Evolutionary conservation across 2,329 filamentous ascomycete species (phyloP).

Genomic region (Sphaerulina musiva): DNA sequence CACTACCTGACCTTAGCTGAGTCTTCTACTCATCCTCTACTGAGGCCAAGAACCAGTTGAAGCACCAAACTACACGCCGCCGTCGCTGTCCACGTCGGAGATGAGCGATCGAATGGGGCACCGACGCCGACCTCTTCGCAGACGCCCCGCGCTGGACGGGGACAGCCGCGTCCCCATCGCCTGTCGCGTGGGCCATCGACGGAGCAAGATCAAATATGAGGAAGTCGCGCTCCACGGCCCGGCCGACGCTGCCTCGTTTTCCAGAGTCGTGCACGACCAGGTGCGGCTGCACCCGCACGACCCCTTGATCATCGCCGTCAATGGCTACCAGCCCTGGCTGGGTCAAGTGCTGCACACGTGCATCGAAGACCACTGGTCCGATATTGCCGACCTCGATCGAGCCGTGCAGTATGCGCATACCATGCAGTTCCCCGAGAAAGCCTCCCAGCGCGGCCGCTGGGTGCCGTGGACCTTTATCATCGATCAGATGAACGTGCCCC

Average conservation of each 20-base stretch:
- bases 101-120: constrained; percentile 10
- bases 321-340: constrained; percentile 34
- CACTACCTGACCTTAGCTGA: no score
- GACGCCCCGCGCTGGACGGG: constrained; percentile 24
- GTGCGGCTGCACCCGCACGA: constrained; percentile 29
- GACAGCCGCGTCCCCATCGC: constrained; percentile 21
- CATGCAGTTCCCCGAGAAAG: constrained; percentile 34
- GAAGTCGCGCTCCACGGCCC: constrained; percentile 26
- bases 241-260: constrained; percentile 29
- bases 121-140: constrained; percentile 16
- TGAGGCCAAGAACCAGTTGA: background rate
- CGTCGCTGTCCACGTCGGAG: no score
- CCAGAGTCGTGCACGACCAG: constrained; percentile 30
- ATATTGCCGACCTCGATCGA: constrained; percentile 32
- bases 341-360: constrained; percentile 31
- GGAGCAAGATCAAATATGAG: constrained; percentile 25
- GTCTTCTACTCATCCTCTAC: background rate
- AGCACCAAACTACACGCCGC: no score
- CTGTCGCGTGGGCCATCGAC: constrained; percentile 31
- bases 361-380: constrained; percentile 31
- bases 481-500: constrained; percentile 36
- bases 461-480: constrained; percentile 36
- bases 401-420: constrained; percentile 33
- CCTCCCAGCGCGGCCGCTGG: constrained; percentile 27
- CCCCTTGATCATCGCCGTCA: constrained; percentile 32